phyloP scores from a whole-genome alignment of 2,329 filamentous ascomycete genomes.

The Delphinella strobiligena region DNA sequence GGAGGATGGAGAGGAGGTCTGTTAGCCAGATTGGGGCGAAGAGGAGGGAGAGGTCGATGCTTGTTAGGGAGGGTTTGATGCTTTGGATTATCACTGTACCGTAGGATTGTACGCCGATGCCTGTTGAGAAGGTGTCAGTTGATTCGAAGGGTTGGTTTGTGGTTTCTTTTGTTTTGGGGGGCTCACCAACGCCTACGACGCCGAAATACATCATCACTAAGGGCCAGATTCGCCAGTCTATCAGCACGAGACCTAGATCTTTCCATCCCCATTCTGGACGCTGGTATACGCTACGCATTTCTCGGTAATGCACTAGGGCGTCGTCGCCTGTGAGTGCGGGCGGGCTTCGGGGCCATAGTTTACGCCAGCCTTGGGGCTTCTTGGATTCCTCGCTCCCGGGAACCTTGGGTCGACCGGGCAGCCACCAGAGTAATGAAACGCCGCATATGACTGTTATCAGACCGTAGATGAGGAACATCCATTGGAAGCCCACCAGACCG shows the following conservation, averaged over 20 bases:
- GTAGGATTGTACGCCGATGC: constrained; percentile 76
- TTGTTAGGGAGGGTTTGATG: constrained; percentile 61
- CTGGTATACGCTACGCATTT: constrained; percentile 71
- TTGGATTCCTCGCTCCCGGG: constrained; percentile 47
- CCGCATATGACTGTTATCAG: constrained; percentile 62
- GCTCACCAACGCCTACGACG: constrained; percentile 67
- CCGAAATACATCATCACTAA: constrained; percentile 87
- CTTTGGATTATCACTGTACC: constrained; percentile 74
- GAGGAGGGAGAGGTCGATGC: constrained; percentile 65
- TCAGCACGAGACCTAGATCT: constrained; percentile 58
- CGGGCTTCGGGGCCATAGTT: constrained; percentile 54
- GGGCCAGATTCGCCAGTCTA: constrained; percentile 84
- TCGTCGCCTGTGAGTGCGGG: constrained; percentile 68
- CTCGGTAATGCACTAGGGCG: constrained; percentile 69
- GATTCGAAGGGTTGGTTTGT: no score
- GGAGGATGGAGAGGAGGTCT: constrained; percentile 73
- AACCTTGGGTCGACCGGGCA: constrained; percentile 68
- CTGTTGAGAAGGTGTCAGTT: no score
- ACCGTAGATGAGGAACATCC: constrained; percentile 89
- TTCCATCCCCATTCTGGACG: constrained; percentile 57
- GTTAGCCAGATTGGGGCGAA: constrained; percentile 83
- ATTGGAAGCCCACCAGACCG: constrained; percentile 71
- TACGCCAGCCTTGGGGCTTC: constrained; percentile 33
- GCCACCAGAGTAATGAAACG: constrained; percentile 71
- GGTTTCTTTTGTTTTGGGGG: no score